Percentiles rank a stretch among this genome's conserved stretches.
These are phyloP conservation scores for Gnomoniopsis smithogilvyi DNA, from an alignment of 2,329 filamentous ascomycete species.

Conservation along the genomic window DNA sequence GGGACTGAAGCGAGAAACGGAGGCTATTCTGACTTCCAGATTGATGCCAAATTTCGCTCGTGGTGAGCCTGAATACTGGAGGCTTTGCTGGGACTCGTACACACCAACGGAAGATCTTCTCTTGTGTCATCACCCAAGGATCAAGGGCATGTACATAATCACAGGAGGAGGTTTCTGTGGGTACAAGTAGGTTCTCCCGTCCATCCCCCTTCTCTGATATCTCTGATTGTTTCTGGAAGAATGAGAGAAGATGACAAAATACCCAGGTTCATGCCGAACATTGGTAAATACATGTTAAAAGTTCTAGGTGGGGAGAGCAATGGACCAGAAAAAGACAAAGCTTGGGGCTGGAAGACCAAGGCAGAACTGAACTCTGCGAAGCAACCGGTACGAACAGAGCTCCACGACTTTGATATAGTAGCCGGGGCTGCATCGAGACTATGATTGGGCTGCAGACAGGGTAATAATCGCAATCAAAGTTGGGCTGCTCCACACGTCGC, in stretches of 20 bases:
- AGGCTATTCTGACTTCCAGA: conserved; percentile 1
- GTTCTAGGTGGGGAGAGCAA: conserved; percentile 1
- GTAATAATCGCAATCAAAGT: too few relatives aligned
- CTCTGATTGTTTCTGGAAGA: neutral
- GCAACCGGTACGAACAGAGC: neutral
- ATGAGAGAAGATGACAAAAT: neutral
- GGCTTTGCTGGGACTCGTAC: conserved; percentile 7
- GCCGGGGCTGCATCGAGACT: too few relatives aligned
- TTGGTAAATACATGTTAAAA: conserved; percentile 5
- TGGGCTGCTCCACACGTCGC: too few relatives aligned
- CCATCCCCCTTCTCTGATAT: neutral
- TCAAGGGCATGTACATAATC: conserved; percentile 1
- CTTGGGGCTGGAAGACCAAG: conserved; percentile 6
- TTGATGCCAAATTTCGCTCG: neutral
- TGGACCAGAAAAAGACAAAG: conserved; percentile 4
- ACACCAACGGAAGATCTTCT: conserved; percentile 9
- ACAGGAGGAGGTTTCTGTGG: conserved; percentile 7
- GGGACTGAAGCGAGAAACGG: neutral
- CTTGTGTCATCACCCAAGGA: conserved; percentile 3
- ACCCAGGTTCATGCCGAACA: neutral
- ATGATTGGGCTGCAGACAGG: too few relatives aligned
- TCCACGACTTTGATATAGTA: neutral
- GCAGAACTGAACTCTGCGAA: neutral
- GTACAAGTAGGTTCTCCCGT: neutral
- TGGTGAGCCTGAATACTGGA: conserved; percentile 4